Conservation (phyloP, 1,139 yeast genomes). For the Pneumocystis canis region DNA sequence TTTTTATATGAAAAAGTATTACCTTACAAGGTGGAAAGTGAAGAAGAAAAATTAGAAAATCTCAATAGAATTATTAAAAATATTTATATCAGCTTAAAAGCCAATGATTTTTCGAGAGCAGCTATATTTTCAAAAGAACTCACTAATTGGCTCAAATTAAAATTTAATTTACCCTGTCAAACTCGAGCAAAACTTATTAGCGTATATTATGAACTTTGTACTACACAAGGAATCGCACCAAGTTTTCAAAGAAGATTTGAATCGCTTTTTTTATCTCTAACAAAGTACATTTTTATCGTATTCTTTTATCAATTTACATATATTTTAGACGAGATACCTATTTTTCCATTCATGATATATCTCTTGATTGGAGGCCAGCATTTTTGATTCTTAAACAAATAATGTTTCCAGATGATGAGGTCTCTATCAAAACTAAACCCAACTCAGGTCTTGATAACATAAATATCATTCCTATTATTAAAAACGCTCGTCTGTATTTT, state of each 20-base stretch:
- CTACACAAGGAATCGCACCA: slow-evolving; percentile 57
- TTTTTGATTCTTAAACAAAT: slow-evolving; percentile 12
- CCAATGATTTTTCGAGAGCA: slow-evolving; percentile 61
- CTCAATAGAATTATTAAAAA: slow-evolving; percentile 66
- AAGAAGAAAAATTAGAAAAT: slow-evolving; percentile 56
- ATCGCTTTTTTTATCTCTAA: slow-evolving; percentile 7
- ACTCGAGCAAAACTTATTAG: slow-evolving; percentile 48
- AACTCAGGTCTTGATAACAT: slow-evolving; percentile 7
- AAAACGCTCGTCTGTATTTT: slow-evolving; percentile 34
- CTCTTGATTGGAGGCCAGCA: slow-evolving; percentile 20
- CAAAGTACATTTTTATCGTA: slow-evolving; percentile 36
- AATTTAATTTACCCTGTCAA: slow-evolving; percentile 62
- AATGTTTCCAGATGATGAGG: slow-evolving; percentile 11
- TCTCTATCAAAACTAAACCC: neutral
- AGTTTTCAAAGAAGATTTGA: slow-evolving; percentile 34
- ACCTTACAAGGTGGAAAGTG: slow-evolving; percentile 65
- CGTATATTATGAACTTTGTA: slow-evolving; percentile 58
- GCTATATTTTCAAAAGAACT: slow-evolving; percentile 73
- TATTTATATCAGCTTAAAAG: slow-evolving; percentile 60
- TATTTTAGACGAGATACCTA: slow-evolving; percentile 22
- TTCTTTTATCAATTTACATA: slow-evolving; percentile 38
- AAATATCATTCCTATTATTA: slow-evolving; percentile 11
- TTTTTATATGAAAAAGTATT: slow-evolving; percentile 46
- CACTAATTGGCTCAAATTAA: slow-evolving; percentile 63
- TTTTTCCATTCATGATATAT: slow-evolving; percentile 24